A percentile compares a stretch with the other conserved stretches of the same genome.
Evolutionary conservation across 1,139 yeast species (phyloP).

Genomic region (Kodamaea suecica): DNA sequence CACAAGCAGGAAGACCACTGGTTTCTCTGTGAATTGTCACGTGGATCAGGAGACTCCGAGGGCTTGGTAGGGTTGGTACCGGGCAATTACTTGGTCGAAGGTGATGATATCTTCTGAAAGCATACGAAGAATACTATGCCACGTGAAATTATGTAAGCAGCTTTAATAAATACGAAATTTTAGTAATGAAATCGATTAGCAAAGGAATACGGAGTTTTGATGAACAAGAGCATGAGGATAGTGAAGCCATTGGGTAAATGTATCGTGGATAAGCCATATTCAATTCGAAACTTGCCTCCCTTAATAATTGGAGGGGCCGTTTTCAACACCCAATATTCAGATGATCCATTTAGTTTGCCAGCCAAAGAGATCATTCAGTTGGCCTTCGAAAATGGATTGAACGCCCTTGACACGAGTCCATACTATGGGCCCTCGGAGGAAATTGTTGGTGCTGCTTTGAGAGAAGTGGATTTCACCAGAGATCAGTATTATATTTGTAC

Average conservation of each 20-base stretch:
- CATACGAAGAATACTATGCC: neutral
- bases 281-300: conserved; percentile 46
- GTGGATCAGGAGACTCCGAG: conserved; percentile 44
- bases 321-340: conserved; percentile 73
- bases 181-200: too few relatives aligned
- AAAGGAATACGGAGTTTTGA: too few relatives aligned
- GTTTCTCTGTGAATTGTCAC: conserved; percentile 77
- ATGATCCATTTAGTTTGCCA: conserved; percentile 59
- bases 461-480: conserved; percentile 46
- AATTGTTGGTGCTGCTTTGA: conserved; percentile 65
- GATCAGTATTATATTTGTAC: conserved; percentile 72
- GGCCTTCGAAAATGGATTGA: conserved; percentile 67
- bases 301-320: conserved; percentile 84
- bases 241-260: conserved; percentile 10
- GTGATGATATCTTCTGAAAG: conserved; percentile 12
- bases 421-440: conserved; percentile 89
- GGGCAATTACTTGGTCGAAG: conserved; percentile 57
- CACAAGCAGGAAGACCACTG: conserved; percentile 85
- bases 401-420: conserved; percentile 87
- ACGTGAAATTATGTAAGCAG: too few relatives aligned
- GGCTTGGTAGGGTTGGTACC: conserved; percentile 73
- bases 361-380: conserved; percentile 51
- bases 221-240: too few relatives aligned
- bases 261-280: conserved; percentile 18
- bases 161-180: too few relatives aligned